Conservation (phyloP, 2,329 filamentous ascomycete species). For the Stromatinia cepivora region DNA sequence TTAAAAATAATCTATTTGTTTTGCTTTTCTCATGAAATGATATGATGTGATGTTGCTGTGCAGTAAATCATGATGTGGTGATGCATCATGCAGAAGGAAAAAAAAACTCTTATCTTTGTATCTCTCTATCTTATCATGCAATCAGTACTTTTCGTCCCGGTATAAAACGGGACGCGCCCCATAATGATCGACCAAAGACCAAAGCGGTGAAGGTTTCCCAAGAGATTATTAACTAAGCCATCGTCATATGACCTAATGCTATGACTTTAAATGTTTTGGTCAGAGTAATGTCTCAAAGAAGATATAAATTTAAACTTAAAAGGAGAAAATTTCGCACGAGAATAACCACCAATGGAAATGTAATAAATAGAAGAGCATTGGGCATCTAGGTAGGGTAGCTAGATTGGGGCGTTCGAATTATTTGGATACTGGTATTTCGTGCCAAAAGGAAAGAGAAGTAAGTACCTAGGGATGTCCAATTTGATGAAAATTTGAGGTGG, state of each 20-base stretch:
- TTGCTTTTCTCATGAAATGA: neutral
- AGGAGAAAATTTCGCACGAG: too few species aligned
- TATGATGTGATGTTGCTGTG: neutral
- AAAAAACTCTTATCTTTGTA: conserved; percentile 1
- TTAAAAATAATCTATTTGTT: neutral
- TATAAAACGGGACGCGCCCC: neutral
- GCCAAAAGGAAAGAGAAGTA: too few species aligned
- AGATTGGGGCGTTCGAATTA: too few species aligned
- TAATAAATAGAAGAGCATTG: too few species aligned
- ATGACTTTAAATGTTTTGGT: neutral
- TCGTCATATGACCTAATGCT: neutral
- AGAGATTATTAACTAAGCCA: neutral
- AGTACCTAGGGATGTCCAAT: too few species aligned
- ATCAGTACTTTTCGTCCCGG: neutral
- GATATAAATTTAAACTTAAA: too few species aligned
- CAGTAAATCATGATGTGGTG: neutral
- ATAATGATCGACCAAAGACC: conserved; percentile 13
- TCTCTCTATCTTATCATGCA: conserved; percentile 10
- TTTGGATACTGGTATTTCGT: too few species aligned
- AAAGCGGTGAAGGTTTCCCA: conserved; percentile 13
- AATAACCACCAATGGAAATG: too few species aligned
- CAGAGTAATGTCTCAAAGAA: too few species aligned
- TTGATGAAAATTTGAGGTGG: neutral
- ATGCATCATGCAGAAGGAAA: neutral
- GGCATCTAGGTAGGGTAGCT: too few species aligned